Evolutionary conservation across 805 yeast species (phyloP), one percentile per base, ranked within the genome.

Genomic region (Hanseniaspora guilliermondii): DNA sequence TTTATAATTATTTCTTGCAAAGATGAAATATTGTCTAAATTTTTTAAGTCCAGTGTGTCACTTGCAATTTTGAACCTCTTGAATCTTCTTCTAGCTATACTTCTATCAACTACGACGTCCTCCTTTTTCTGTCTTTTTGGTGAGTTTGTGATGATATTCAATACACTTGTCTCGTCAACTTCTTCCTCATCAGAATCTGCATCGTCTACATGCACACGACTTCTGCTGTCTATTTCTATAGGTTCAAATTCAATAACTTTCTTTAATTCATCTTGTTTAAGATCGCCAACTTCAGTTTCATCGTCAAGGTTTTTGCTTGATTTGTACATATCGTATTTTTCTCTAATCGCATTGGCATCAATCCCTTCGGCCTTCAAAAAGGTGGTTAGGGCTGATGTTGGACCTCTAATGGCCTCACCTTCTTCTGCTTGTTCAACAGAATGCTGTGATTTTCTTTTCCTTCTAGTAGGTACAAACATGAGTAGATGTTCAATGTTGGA

Each of bases 291-390:
- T n/a, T 52, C 62, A 30, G 56, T 59, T 35, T 54, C 62, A 16
- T 57, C 62, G 35, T 56, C 60, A 21, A 46, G 58, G 46, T 59
- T 66, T 7, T 53, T 55, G 17, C 61, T 54, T 37, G 60, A 62
- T 14, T 65, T 65, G 33, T 68, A 66, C 50, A 66, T 68, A 57
- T 65, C 57, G 65, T 71, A 74, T 56, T 74, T 64, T 49, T 70
- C 70, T 62, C 88, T 74, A 64, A 87, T 87, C 41, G 79, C 80
- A 56, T 81, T 87, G 0, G 96, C 87, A 62, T 73, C 84, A 68
- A 89, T 89, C 36, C 97, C 97, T 67, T 88, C 95, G 55, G 84
- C 87, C 49, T 88, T 73, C 57, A 89, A 73, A 62, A 89, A 89
- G 67, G 85, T 93, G 0, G 96, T 89, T 60, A 89, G 72, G 0